A percentile compares a stretch with the other conserved stretches of the same genome.
Evolutionary conservation across 2,329 filamentous ascomycete species (phyloP).

Genomic region (Alternaria alternata): DNA sequence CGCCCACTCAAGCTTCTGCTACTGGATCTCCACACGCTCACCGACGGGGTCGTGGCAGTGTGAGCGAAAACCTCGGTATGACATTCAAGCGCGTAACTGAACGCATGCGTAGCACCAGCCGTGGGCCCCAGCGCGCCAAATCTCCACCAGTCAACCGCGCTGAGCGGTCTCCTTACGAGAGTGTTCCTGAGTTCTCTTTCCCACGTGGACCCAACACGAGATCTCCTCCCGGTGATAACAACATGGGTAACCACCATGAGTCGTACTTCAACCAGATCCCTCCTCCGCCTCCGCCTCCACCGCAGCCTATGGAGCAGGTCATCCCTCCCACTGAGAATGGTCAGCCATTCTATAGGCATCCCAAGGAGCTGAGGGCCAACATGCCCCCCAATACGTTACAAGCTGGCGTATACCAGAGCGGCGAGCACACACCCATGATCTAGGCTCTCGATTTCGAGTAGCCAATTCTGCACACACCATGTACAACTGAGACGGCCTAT

Average conservation of each 20-base stretch:
- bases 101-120: conserved; percentile 66
- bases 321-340: conserved; percentile 47
- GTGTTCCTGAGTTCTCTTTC: conserved; percentile 48
- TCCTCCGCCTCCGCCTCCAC: conserved; percentile 50
- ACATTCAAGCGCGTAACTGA: conserved; percentile 59
- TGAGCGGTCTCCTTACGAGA: conserved; percentile 55
- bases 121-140: conserved; percentile 56
- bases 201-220: conserved; percentile 34
- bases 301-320: conserved; percentile 52
- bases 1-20: conserved; percentile 37
- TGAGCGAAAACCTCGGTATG: conserved; percentile 66
- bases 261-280: conserved; percentile 41
- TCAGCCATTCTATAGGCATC: conserved; percentile 50
- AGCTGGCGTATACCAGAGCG: conserved; percentile 51
- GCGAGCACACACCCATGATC: conserved; percentile 47
- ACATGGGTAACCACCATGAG: conserved; percentile 26
- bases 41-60: conserved; percentile 63
- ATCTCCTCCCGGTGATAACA: conserved; percentile 39
- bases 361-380: conserved; percentile 59
- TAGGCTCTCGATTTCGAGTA: conserved; percentile 18
- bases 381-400: conserved; percentile 59
- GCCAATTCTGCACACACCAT: conserved; percentile 3
- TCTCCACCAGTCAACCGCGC: conserved; percentile 52
- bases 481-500: conserved; percentile 37
- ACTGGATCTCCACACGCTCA: conserved; percentile 53